Base-by-base conservation (phyloP, 2,329 filamentous ascomycete genomes). In the Diplodia intermedia region DNA sequence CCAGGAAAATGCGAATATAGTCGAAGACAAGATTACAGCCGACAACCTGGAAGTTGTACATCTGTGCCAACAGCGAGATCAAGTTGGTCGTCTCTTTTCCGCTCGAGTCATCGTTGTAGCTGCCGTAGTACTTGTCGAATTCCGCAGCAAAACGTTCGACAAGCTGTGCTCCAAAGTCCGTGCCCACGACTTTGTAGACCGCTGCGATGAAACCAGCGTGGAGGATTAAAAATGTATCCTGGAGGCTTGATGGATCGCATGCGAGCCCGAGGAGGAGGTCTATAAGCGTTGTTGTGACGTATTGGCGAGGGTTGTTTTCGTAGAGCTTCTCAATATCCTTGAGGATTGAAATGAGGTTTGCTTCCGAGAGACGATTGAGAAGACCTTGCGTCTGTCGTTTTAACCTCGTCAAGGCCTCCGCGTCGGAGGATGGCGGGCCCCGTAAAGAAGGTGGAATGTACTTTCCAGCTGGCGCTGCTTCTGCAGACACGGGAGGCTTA, bases 11-110 rank as follows among this genome's bases (percentile, higher is more conserved):
- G 36, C 92, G 89, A 75, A 98, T 89, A 75, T 96, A 95, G 78
- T 98, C 95, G 75, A 97, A 98, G 31, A 98, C 85, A 33, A 99
- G 85, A 63, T 89, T 90, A 73, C 90, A 90, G 50, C 91, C 90
- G 54, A 97, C 86, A 26, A 97, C 88, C 73, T 97, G 92, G 75
- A 99, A 97, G 61, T 92, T 94, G 80, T 98, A 99, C 49, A 98
- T 84, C 75, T 97, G 89, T 0, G 94, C 89, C 15, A 98, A 82
- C 36, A 98, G 86, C 1, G 91, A 91, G 36, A 97, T 86, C 53
- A 97, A 79, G 76, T 99, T 97, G 9, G 89, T 85, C 1, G 86
- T 84, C 67, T 90, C 86, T 75, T 93, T 93, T 50, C 80, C 80
- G 38, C 78, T 78, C 5, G 77, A 74, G 2, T 75, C 76, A 5